phyloP scores from a whole-genome alignment of 257 asterid species.

The Ilex asprella region DNA sequence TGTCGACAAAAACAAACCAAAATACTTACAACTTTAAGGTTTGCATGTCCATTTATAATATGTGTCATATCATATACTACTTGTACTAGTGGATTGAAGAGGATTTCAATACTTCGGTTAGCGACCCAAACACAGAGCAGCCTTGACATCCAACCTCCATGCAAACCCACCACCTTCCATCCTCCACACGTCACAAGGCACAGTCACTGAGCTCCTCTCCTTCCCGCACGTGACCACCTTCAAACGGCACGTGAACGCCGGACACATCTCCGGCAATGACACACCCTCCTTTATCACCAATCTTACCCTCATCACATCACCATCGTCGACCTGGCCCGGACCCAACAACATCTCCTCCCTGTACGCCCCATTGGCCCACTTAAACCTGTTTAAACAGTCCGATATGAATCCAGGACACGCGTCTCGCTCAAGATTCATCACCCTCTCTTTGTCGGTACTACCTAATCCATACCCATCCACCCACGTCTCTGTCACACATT shows the following conservation, averaged over 20 bases:
- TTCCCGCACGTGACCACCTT: constrained; percentile 51
- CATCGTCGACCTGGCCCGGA: constrained; percentile 10
- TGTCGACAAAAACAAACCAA: no score
- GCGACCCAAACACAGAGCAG: constrained; percentile 60
- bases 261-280: constrained; percentile 20
- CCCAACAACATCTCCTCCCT: constrained; percentile 22
- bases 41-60: no score
- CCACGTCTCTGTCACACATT: constrained; percentile 47
- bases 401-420: constrained; percentile 75
- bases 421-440: constrained; percentile 45
- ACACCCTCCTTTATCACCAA: constrained; percentile 41
- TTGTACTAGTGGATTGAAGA: no score
- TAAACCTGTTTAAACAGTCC: constrained; percentile 40
- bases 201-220: constrained; percentile 28
- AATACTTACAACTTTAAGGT: no score
- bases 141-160: constrained; percentile 82
- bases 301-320: constrained; percentile 24
- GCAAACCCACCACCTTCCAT: constrained; percentile 80
- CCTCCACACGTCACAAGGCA: constrained; percentile 89
- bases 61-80: no score
- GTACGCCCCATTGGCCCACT: constrained; percentile 65
- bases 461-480: constrained; percentile 18
- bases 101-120: background rate
- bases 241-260: constrained; percentile 71
- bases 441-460: constrained; percentile 43